Evolutionary conservation across 805 yeast species (phyloP), one percentile per base, ranked within the genome.

Genomic region (Saccharomycopsis microspora): DNA sequence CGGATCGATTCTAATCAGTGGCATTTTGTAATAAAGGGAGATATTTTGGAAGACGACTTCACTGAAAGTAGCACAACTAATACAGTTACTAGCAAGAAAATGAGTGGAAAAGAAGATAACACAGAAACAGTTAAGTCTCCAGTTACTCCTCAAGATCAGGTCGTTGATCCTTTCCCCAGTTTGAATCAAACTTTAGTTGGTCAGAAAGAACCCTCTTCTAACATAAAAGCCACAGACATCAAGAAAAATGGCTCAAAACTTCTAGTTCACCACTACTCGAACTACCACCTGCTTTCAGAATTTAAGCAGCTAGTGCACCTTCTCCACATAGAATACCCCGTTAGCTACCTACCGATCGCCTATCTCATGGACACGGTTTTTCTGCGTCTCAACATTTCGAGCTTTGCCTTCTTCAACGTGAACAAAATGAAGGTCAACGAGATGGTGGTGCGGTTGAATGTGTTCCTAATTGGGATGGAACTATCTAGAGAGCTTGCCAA

Each of bases 391-490:
- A 49, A 57, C 44, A 58, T 53, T 9, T 39, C 62, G 3, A 56
- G 59, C 1, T 55, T 58, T 3, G 65, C 69, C 3, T 54, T 57
- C 11, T 67, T 63, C 7, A 54, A 56, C n/a, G 59, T 58, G 53
- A 69, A 68, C 52, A 78, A 78, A 54, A 57, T 69, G 40, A 67
- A 70, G 42, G 54, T 74, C 35, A 78, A 78, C 54, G 65, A 72
- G 34, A 60, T 75, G 35, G 58, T 78, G 27, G 68, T 70, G 36
- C 62, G 66, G 35, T 53, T 81, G 35, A 81, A 81, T 54, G 53
- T 71, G 5, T 63, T 79, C 35, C 57, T 83, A 9, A 61, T 68
- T 19, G 59, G 68, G n/a, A 52, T 79, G 3, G 32, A 48, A 19
- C 50, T 63, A 5, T 59, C 64, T 40, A 64, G 65, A 9, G 59